A percentile compares a stretch with the other conserved stretches of the same genome.
phyloP scores from a whole-genome alignment of 1,284 basidiomycete species.

The Marasmius oreades region DNA sequence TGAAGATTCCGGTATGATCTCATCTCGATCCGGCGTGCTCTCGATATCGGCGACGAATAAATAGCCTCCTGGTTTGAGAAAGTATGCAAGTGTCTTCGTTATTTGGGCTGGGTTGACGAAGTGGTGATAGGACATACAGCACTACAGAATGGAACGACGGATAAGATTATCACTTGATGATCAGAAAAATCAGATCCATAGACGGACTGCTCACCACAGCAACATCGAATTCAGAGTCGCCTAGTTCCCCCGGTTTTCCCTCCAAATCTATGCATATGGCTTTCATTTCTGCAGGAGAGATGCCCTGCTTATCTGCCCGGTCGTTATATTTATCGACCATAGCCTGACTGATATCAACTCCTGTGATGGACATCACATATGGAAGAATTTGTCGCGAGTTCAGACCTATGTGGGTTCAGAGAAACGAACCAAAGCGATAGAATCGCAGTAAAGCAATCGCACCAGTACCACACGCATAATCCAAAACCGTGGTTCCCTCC shows the following conservation, averaged over 20 bases:
- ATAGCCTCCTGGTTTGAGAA: conserved; percentile 58
- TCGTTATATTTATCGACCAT: conserved; percentile 65
- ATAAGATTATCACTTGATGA: background rate
- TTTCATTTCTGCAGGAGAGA: conserved; percentile 54
- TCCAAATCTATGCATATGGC: conserved; percentile 51
- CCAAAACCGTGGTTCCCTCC: conserved; percentile 54
- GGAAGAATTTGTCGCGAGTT: conserved; percentile 54
- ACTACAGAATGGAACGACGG: conserved; percentile 35
- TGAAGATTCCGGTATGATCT: conserved; percentile 18
- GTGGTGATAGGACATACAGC: conserved; percentile 68
- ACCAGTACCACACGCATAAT: conserved; percentile 73
- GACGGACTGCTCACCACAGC: conserved; percentile 42
- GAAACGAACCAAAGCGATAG: background rate
- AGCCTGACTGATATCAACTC: conserved; percentile 65
- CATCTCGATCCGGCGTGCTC: conserved; percentile 22
- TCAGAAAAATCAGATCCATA: background rate
- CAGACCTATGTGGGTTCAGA: conserved; percentile 38
- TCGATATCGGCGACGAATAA: conserved; percentile 57
- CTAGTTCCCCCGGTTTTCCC: conserved; percentile 42
- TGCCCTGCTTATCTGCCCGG: conserved; percentile 51
- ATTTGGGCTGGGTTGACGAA: conserved; percentile 38
- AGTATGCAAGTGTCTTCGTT: conserved; percentile 48
- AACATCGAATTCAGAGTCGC: conserved; percentile 56
- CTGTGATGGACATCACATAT: conserved; percentile 54
- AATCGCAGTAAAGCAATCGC: conserved; percentile 13